A percentile compares a stretch with the other conserved stretches of the same genome.
phyloP scores from a whole-genome alignment of 2,329 filamentous ascomycete species.

The Rasamsonia emersonii region DNA sequence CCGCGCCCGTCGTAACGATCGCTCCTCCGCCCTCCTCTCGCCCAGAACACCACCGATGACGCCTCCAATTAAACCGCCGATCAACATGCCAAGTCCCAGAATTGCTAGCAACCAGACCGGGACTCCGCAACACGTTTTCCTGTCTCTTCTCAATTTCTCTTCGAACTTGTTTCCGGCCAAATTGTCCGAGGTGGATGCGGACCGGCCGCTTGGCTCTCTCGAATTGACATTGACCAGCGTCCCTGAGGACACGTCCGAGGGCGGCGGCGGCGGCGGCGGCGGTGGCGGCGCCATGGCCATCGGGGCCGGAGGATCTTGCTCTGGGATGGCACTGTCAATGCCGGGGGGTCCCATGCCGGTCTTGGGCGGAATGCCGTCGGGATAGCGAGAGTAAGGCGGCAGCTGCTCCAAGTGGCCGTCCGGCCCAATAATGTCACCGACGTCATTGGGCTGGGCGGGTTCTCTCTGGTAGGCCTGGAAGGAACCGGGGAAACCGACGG shows the following conservation, averaged over 20 bases:
- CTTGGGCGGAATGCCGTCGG: constrained; percentile 62
- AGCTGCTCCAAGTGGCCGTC: constrained; percentile 86
- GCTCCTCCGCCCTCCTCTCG: constrained; percentile 27
- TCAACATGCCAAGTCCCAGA: constrained; percentile 36
- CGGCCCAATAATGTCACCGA: constrained; percentile 77
- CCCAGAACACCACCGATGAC: constrained; percentile 48
- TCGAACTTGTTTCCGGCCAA: constrained; percentile 33
- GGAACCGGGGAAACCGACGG: constrained; percentile 64
- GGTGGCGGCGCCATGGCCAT: no score
- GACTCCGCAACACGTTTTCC: constrained; percentile 41
- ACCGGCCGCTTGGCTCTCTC: constrained; percentile 12
- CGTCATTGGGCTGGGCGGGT: constrained; percentile 58
- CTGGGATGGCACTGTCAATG: constrained; percentile 14
- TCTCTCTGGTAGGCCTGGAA: constrained; percentile 61
- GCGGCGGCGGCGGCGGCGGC: constrained; percentile 17
- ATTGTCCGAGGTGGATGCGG: constrained; percentile 4
- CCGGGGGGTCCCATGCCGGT: constrained; percentile 32
- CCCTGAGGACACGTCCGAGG: constrained; percentile 26
- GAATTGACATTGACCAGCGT: constrained; percentile 11
- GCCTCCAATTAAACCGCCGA: constrained; percentile 44
- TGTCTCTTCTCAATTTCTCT: constrained; percentile 38
- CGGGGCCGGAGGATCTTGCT: constrained; percentile 36
- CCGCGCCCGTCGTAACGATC: constrained; percentile 6
- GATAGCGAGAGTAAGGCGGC: constrained; percentile 84
- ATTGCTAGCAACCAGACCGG: constrained; percentile 45